These are phyloP conservation scores for Solanum microdontum DNA, from an alignment of 257 asterid genomes.

Conservation along the genomic window DNA sequence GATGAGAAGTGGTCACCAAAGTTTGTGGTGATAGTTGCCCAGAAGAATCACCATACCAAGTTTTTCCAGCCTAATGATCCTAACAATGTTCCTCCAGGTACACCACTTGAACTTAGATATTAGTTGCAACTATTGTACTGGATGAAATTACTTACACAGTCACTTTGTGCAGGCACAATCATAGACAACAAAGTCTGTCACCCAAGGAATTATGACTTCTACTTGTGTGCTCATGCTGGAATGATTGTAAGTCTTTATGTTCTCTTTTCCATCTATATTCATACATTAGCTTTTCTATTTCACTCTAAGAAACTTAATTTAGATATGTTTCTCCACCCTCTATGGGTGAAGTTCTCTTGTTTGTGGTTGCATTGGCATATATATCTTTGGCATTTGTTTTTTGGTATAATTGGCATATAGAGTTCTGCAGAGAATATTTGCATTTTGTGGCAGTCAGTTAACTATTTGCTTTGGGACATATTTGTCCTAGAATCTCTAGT, in stretches of 20 bases:
- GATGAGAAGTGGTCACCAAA: conserved; percentile 80
- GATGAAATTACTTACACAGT: neutral
- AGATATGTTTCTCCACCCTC: neutral
- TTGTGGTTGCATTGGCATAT: neutral
- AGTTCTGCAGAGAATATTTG: neutral
- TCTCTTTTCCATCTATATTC: neutral
- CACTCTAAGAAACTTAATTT: neutral
- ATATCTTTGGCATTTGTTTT: neutral
- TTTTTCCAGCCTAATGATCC: conserved; percentile 70
- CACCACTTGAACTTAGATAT: neutral
- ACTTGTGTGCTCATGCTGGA: conserved; percentile 90
- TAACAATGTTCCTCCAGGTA: conserved; percentile 88
- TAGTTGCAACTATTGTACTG: neutral
- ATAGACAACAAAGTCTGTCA: conserved; percentile 80
- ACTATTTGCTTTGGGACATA: neutral
- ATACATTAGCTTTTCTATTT: neutral
- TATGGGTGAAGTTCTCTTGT: neutral
- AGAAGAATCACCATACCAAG: conserved; percentile 88
- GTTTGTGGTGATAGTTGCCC: conserved; percentile 75
- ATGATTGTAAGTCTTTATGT: conserved; percentile 53
- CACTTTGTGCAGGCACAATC: conserved; percentile 56
- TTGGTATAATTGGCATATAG: neutral
- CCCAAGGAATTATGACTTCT: conserved; percentile 82
- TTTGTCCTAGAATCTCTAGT: neutral
- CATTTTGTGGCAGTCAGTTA: neutral